These are phyloP conservation scores for Aschersonia sp. DNA, from an alignment of 2,329 filamentous ascomycete species.

Conservation along the genomic window DNA sequence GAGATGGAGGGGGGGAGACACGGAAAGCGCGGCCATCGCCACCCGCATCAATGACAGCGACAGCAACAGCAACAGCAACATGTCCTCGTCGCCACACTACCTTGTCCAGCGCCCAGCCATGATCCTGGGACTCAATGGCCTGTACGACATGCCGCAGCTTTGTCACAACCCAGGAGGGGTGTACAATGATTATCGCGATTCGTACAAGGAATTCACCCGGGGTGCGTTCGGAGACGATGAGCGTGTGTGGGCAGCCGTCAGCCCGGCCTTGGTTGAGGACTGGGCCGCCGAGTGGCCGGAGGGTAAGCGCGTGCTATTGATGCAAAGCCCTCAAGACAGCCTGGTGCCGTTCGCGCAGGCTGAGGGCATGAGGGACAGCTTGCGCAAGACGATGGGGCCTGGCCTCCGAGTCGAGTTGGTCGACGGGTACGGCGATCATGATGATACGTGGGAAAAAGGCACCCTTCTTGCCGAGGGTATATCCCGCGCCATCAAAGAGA, in stretches of 20 bases:
- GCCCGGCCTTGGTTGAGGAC: constrained; percentile 16
- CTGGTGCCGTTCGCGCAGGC: constrained; percentile 5
- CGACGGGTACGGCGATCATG: constrained; percentile 1
- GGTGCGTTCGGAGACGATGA: constrained; percentile 30
- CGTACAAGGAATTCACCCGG: constrained; percentile 27
- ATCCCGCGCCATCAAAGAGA: not conserved
- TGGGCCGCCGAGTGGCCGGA: constrained; percentile 5
- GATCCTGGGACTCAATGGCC: constrained; percentile 33
- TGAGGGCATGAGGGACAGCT: constrained; percentile 3
- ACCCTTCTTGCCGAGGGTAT: constrained; percentile 1
- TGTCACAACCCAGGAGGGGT: constrained; percentile 17
- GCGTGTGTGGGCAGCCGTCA: constrained; percentile 22
- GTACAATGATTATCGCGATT: constrained; percentile 10
- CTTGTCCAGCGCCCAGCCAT: constrained; percentile 10
- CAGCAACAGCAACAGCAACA: no score
- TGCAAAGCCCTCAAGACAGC: constrained; percentile 4
- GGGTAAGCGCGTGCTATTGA: constrained; percentile 3
- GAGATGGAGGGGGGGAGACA: not conserved
- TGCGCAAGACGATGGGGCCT: not conserved
- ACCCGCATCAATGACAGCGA: no score
- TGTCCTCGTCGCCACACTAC: no score
- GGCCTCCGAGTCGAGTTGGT: not conserved
- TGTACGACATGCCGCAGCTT: constrained; percentile 29
- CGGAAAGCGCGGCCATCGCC: not conserved
- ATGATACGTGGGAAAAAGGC: constrained; percentile 2